These are phyloP conservation scores for Boletus eberwhitei DNA, from an alignment of 768 basidiomycete species.

Conservation along the genomic window DNA sequence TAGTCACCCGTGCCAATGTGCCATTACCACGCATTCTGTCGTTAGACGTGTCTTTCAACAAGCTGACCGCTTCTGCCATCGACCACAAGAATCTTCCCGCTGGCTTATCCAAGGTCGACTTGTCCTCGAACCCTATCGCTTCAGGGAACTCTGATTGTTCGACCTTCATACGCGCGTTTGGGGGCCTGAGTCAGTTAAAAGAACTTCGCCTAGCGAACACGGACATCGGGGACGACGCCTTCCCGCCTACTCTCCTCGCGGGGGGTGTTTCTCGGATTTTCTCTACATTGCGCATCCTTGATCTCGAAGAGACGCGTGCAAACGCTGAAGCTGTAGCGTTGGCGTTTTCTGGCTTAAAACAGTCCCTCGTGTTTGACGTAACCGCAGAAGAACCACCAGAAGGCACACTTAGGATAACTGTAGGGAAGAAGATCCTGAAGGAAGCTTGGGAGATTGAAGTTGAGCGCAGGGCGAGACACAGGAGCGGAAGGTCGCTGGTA, in stretches of 20 bases:
- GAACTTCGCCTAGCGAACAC: slow-evolving; percentile 56
- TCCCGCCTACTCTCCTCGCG: slow-evolving; percentile 34
- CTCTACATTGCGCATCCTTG: slow-evolving; percentile 51
- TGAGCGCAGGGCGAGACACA: slow-evolving; percentile 50
- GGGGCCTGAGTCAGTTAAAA: slow-evolving; percentile 48
- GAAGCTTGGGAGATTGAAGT: slow-evolving; percentile 81
- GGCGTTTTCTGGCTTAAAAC: slow-evolving; percentile 46
- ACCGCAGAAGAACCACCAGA: slow-evolving; percentile 51
- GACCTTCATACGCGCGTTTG: slow-evolving; percentile 44
- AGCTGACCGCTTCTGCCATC: slow-evolving; percentile 52
- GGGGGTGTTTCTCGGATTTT: slow-evolving; percentile 36
- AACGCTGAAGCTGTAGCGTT: slow-evolving; percentile 43
- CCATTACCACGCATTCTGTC: slow-evolving; percentile 65
- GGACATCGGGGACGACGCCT: slow-evolving; percentile 58
- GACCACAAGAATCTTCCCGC: slow-evolving; percentile 52
- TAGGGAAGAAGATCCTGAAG: slow-evolving; percentile 68
- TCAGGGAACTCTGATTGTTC: slow-evolving; percentile 24
- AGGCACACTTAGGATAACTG: slow-evolving; percentile 52
- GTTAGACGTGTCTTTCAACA: slow-evolving; percentile 68
- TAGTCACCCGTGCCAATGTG: slow-evolving; percentile 55
- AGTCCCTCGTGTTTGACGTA: slow-evolving; percentile 52
- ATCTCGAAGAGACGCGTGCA: slow-evolving; percentile 64
- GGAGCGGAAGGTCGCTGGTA: slow-evolving; percentile 33
- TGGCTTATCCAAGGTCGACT: slow-evolving; percentile 53
- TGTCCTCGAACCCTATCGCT: slow-evolving; percentile 68